These are phyloP conservation scores for Neohortaea acidophila DNA, from an alignment of 495 filamentous ascomycete genomes.

Conservation along the genomic window DNA sequence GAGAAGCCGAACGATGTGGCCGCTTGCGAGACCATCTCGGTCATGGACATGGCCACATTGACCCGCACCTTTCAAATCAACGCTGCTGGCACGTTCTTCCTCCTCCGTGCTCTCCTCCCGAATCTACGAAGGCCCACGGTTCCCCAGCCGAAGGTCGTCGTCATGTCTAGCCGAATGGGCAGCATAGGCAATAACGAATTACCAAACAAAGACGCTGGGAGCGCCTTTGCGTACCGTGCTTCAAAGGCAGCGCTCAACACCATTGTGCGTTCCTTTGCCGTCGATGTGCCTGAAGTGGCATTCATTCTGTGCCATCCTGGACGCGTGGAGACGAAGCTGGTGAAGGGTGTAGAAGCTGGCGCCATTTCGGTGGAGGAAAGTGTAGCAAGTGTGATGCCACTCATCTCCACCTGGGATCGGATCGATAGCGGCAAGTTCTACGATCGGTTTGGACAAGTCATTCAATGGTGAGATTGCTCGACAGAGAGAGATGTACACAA, in stretches of 20 bases:
- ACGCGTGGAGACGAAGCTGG: slow-evolving; percentile 29
- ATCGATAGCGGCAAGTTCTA: slow-evolving; percentile 25
- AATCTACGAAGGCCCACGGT: slow-evolving; percentile 7
- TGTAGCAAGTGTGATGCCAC: slow-evolving; percentile 21
- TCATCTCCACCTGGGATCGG: slow-evolving; percentile 21
- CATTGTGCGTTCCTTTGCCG: slow-evolving; percentile 20
- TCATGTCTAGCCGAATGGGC: slow-evolving; percentile 26
- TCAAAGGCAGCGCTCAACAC: slow-evolving; percentile 27
- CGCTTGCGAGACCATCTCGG: slow-evolving; percentile 21
- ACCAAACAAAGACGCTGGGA: slow-evolving; percentile 13
- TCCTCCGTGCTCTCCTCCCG: slow-evolving; percentile 21
- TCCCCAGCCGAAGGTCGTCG: slow-evolving; percentile 20
- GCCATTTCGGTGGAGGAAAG: slow-evolving; percentile 28
- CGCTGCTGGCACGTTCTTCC: slow-evolving; percentile 22
- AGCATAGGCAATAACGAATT: slow-evolving; percentile 17
- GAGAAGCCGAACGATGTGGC: slow-evolving; percentile 18
- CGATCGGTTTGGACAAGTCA: slow-evolving; percentile 27
- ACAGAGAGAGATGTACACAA: neutral
- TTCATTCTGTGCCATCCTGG: slow-evolving; percentile 24
- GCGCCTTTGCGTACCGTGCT: slow-evolving; percentile 27
- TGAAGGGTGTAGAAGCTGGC: slow-evolving; percentile 28
- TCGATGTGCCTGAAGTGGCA: slow-evolving; percentile 23
- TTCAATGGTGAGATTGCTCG: slow-evolving; percentile 23
- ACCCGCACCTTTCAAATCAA: slow-evolving; percentile 23
- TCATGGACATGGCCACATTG: slow-evolving; percentile 23